A percentile compares a stretch with the other conserved stretches of the same genome.
Conservation (phyloP, 1,284 basidiomycete species). For the Acaromyces ingoldii region DNA sequence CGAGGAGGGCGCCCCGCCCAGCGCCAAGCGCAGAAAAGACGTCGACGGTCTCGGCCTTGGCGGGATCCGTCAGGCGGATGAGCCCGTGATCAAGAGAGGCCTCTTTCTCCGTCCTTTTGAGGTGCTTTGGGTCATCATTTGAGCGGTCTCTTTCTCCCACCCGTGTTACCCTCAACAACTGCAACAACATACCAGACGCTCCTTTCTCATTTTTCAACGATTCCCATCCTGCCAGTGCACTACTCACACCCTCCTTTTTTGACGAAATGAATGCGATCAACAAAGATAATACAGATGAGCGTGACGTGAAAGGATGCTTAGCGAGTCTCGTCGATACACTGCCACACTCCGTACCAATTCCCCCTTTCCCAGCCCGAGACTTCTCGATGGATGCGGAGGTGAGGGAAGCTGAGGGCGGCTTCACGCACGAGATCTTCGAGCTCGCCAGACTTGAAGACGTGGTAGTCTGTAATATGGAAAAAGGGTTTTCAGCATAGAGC, state of each 20-base stretch:
- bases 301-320: no score
- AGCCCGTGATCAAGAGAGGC: constrained; percentile 1
- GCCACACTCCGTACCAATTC: constrained; percentile 51
- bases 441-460: constrained; percentile 44
- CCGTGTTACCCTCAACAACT: no score
- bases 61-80: background rate
- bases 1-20: background rate
- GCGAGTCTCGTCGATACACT: constrained; percentile 8
- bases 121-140: constrained; percentile 30
- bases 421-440: constrained; percentile 40
- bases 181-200: no score
- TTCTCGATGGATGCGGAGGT: constrained; percentile 21
- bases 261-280: no score
- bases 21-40: constrained; percentile 13
- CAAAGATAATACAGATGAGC: no score
- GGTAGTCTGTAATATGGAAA: constrained; percentile 29
- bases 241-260: no score
- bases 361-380: constrained; percentile 47
- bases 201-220: no score
- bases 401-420: constrained; percentile 20
- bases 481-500: background rate
- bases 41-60: constrained; percentile 1
- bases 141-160: no score
- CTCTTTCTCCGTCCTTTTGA: constrained; percentile 25
- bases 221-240: no score